Conservation (phyloP, 1,139 yeast genomes). For the Nakaseomyces delphensis region DNA sequence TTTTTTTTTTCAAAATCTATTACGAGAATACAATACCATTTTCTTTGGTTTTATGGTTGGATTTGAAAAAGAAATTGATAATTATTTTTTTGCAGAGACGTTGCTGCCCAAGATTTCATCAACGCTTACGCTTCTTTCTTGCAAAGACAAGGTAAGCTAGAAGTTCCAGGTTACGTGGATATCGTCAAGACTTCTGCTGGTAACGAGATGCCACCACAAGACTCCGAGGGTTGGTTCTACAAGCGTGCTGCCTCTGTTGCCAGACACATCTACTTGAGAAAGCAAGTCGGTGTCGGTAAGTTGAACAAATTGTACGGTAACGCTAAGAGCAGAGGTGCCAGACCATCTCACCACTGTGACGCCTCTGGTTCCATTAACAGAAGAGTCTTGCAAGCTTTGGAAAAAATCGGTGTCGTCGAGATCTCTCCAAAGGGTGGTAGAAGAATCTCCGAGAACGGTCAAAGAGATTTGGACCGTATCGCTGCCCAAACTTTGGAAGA, state of each 20-base stretch:
- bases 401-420: slow-evolving; percentile 96
- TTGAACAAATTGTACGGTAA: slow-evolving; percentile 99
- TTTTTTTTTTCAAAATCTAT: not conserved
- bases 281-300: slow-evolving; percentile 98
- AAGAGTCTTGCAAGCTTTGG: slow-evolving; percentile 95
- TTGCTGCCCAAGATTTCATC: slow-evolving; percentile 99
- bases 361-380: slow-evolving; percentile 99
- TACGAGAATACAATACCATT: not conserved
- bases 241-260: slow-evolving; percentile 99
- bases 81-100: slow-evolving; percentile 60
- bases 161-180: slow-evolving; percentile 99
- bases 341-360: slow-evolving; percentile 98
- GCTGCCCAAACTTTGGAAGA: slow-evolving; percentile 97
- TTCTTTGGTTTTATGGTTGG: not conserved
- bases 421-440: slow-evolving; percentile 98
- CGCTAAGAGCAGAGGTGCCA: slow-evolving; percentile 97
- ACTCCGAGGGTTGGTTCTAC: slow-evolving; percentile 99
- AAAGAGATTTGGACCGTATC: slow-evolving; percentile 99
- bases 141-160: slow-evolving; percentile 99
- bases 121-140: slow-evolving; percentile 99
- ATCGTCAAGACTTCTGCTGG: slow-evolving; percentile 98
- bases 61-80: not conserved
- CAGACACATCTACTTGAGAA: slow-evolving; percentile 99
- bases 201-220: slow-evolving; percentile 99
- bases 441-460: slow-evolving; percentile 98